Percentiles rank a stretch among this genome's conserved stretches.
Evolutionary conservation across 139 green algal species (phyloP).

Genomic region (Tetraselmis chui): DNA sequence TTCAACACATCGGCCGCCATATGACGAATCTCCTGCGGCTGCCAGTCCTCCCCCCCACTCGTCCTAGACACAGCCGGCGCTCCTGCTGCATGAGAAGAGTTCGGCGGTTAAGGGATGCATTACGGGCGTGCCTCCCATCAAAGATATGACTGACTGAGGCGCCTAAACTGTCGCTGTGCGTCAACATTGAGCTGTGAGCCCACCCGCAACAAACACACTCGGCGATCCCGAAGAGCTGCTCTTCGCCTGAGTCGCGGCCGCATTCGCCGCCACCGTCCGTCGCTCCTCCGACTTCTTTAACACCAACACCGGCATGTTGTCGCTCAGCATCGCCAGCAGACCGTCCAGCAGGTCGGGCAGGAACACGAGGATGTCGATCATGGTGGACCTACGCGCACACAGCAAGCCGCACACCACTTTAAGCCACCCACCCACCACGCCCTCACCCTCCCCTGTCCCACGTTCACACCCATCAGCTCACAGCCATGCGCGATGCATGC

Average conservation of each 20-base stretch:
- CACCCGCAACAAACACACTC: not conserved
- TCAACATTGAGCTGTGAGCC: too few species aligned
- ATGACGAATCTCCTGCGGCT: not conserved
- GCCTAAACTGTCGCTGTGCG: too few species aligned
- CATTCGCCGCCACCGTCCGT: not conserved
- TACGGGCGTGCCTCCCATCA: too few species aligned
- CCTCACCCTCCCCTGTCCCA: not conserved
- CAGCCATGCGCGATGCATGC: conserved; percentile 30
- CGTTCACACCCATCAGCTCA: conserved; percentile 81
- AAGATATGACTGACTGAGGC: too few species aligned
- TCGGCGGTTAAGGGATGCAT: too few species aligned
- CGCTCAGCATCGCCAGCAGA: conserved; percentile 80
- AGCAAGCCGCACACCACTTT: conserved; percentile 76
- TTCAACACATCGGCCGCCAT: not conserved
- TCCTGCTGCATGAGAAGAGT: too few species aligned
- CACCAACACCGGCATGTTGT: conserved; percentile 22
- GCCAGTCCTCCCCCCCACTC: not conserved
- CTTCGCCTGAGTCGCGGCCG: not conserved
- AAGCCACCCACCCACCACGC: not conserved
- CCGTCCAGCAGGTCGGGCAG: conserved; percentile 85
- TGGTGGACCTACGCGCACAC: conserved; percentile 24
- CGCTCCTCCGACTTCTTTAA: not conserved
- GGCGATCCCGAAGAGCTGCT: not conserved
- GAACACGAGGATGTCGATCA: conserved; percentile 76
- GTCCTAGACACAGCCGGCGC: too few species aligned